phyloP scores from a whole-genome alignment of 164 flowering plant genomes.

The Vitis labrusca region DNA sequence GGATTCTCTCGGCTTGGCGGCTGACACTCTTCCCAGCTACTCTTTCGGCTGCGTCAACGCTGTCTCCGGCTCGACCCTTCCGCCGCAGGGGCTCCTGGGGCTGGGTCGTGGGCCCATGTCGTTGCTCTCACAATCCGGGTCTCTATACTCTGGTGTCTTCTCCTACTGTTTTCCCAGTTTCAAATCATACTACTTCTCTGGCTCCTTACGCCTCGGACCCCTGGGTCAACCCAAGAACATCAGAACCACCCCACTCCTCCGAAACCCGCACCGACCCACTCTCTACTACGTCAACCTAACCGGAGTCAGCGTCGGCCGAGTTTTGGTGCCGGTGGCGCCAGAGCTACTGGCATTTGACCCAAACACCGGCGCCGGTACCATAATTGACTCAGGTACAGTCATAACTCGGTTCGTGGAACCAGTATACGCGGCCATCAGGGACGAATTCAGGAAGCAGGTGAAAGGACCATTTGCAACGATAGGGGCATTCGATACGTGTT shows the following conservation, averaged over 20 bases:
- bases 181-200: constrained; percentile 84
- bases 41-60: constrained; percentile 73
- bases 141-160: constrained; percentile 68
- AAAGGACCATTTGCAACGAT: constrained; percentile 50
- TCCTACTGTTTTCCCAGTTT: constrained; percentile 91
- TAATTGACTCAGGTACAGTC: constrained; percentile 89
- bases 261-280: constrained; percentile 77
- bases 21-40: constrained; percentile 48
- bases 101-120: constrained; percentile 90
- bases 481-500: constrained; percentile 92
- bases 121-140: constrained; percentile 60
- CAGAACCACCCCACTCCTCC: constrained; percentile 73
- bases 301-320: constrained; percentile 67
- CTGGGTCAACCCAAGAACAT: constrained; percentile 69
- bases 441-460: constrained; percentile 61
- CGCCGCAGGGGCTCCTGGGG: constrained; percentile 91
- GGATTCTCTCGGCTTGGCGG: constrained; percentile 52
- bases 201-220: constrained; percentile 82
- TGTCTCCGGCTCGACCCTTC: constrained; percentile 55
- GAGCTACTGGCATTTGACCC: constrained; percentile 59
- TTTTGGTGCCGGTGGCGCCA: constrained; percentile 46
- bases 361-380: constrained; percentile 78
- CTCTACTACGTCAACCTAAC: constrained; percentile 87
- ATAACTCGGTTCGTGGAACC: constrained; percentile 78
- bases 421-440: constrained; percentile 56